Evolutionary conservation across 352 stramenopile genomes (phyloP).

Genomic region (Peronosclerospora sorghi): DNA sequence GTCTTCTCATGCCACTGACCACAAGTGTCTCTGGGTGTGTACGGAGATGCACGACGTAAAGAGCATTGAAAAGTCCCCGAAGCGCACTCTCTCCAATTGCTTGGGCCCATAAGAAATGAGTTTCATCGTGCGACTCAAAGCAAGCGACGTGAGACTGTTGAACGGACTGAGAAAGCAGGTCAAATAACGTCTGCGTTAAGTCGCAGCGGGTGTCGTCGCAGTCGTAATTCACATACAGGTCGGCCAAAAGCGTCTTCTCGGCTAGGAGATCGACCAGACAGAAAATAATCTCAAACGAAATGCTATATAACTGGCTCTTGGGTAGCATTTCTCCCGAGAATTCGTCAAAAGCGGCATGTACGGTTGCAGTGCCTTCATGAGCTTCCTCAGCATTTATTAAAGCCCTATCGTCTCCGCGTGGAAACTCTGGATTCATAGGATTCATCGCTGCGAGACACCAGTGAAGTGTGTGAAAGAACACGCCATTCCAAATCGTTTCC

Average conservation of each 20-base stretch:
- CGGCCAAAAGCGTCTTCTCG: conserved; percentile 90
- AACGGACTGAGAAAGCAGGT: conserved; percentile 83
- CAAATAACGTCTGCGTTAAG: conserved; percentile 89
- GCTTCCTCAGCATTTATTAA: conserved; percentile 1
- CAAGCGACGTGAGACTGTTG: conserved; percentile 56
- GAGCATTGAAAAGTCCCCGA: conserved; percentile 58
- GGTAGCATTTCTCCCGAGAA: conserved; percentile 49
- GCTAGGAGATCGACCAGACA: conserved; percentile 93
- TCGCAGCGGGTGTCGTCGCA: conserved; percentile 94
- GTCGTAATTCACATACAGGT: conserved; percentile 99
- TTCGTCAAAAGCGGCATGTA: conserved; percentile 49
- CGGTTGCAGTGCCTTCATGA: conserved; percentile 11
- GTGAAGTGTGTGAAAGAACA: conserved; percentile 61
- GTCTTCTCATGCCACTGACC: conserved; percentile 7
- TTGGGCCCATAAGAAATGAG: conserved; percentile 60
- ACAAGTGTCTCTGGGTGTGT: conserved; percentile 23
- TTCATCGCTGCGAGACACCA: conserved; percentile 60
- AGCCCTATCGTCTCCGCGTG: conserved; percentile 23
- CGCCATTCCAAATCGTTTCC: conserved; percentile 57
- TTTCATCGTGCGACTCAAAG: conserved; percentile 57
- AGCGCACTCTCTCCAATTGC: conserved; percentile 54
- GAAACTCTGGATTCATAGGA: conserved; percentile 46
- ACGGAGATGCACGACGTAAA: conserved; percentile 63
- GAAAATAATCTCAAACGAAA: conserved; percentile 78
- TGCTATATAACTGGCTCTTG: conserved; percentile 38